Base-by-base conservation (phyloP, 768 basidiomycete species). In the Mycena rosella region DNA sequence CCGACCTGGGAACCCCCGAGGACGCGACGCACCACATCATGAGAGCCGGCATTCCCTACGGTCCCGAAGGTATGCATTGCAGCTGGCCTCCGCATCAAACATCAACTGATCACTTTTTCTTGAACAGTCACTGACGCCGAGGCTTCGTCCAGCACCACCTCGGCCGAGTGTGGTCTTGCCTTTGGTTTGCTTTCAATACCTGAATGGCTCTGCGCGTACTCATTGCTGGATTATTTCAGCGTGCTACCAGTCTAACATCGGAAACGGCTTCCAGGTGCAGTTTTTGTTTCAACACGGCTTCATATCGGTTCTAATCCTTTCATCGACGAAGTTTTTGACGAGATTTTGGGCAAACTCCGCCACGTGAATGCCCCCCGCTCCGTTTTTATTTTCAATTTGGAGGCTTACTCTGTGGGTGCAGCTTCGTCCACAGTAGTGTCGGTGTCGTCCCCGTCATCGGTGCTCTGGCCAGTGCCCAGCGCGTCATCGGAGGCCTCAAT, bases 21-120 rank as follows among this genome's bases (percentile, higher is more conserved):
- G 70, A 74, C 6, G 34, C 38, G 20, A 15, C 22, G 1, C 69
- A 68, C 49, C 67, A 71, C 55, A 76, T 81, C 51, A 71, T 80
- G 14, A 78, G 80, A 22, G 63, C 74, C 15, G 76, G 78, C 27
- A 79, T 79, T 61, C 79, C 80, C 10, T 82, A 79, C 56, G 80
- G 81, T 17, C 65, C 69, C 27, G 69, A 71, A 56, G 69, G 69
- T 67, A 20, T 22, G 60, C 47, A 26, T 7, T 48, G 45, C 17
- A 18, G 45, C 53, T 6, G 32, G 32, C 27, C 20, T 30, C n/a
- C n/a, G n/a, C 3, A 29, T 3, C 17, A 52, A 38, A 38, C 38
- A 22, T 32, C 5, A 32, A 20, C 51, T 52, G 17, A 32, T 5
- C 32, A 29, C 14, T 20, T 34, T 13, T 20, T 44, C 36, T 20